Percentiles rank a stretch among this genome's conserved stretches.
These are phyloP conservation scores for Monosporascus sp. DNA, from an alignment of 2,329 filamentous ascomycete species.

Conservation along the genomic window DNA sequence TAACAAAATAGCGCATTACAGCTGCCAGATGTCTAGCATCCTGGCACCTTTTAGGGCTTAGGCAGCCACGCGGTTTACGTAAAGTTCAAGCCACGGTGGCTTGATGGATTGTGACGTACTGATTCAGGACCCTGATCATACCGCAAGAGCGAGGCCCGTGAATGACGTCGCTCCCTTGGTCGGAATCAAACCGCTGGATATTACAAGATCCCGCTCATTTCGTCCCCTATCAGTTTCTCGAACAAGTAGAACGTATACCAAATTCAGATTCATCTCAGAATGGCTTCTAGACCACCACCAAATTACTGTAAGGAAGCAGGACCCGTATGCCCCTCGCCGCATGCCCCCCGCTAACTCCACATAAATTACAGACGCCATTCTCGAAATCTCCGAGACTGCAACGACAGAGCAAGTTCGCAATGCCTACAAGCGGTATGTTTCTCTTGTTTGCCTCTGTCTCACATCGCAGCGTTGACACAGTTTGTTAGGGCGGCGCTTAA, in stretches of 20 bases:
- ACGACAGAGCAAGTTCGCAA: conserved; percentile 80
- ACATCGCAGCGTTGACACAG: conserved; percentile 27
- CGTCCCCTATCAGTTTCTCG: not conserved
- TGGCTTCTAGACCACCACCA: conserved; percentile 38
- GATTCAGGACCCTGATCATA: too few relatives aligned
- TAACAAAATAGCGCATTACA: too few relatives aligned
- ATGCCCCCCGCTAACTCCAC: conserved; percentile 14
- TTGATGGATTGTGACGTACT: not conserved
- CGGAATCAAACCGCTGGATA: too few relatives aligned
- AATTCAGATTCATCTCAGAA: conserved; percentile 26
- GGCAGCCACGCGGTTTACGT: too few relatives aligned
- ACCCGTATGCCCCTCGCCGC: too few relatives aligned
- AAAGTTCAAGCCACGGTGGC: not conserved
- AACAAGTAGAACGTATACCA: conserved; percentile 5
- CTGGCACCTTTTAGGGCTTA: too few relatives aligned
- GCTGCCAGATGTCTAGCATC: too few relatives aligned
- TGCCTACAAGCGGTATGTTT: conserved; percentile 79
- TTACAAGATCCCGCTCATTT: too few relatives aligned
- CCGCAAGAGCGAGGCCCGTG: too few relatives aligned
- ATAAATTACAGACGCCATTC: conserved; percentile 56
- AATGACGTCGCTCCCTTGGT: too few relatives aligned
- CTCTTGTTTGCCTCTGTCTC: not conserved
- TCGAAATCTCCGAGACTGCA: conserved; percentile 69
- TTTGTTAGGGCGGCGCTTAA: conserved; percentile 67
- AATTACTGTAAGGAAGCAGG: conserved; percentile 49